Percentiles rank a stretch among this genome's conserved stretches.
Evolutionary conservation across 352 stramenopile genomes (phyloP).

Genomic region (Pythium aristosporum): DNA sequence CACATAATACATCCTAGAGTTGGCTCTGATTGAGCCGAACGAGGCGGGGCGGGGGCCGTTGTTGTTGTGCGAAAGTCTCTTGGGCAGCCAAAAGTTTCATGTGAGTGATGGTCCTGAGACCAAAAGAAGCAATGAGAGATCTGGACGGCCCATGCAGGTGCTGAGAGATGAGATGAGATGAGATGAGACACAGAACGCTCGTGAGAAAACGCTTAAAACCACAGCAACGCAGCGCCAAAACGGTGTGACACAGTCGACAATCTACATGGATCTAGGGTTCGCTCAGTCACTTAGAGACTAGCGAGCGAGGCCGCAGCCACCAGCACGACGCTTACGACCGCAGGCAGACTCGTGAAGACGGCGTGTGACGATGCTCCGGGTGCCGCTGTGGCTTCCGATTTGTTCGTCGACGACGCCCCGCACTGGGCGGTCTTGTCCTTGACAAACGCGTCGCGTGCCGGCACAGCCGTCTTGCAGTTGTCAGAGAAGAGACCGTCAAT

Average conservation of each 20-base stretch:
- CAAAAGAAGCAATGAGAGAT: no score
- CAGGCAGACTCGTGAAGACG: neutral
- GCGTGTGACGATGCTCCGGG: neutral
- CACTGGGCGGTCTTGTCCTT: neutral
- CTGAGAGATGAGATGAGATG: neutral
- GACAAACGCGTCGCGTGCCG: conserved; percentile 13
- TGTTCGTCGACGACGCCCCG: neutral
- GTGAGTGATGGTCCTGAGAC: neutral
- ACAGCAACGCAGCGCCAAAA: no score
- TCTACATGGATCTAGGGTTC: no score
- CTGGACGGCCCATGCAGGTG: no score
- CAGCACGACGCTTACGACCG: neutral
- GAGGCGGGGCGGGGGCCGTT: no score
- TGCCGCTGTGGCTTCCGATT: neutral
- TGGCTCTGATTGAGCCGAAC: no score
- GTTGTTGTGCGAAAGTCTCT: no score
- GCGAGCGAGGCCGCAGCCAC: neutral
- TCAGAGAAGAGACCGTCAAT: conserved; percentile 63
- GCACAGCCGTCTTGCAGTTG: conserved; percentile 31
- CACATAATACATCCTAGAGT: no score
- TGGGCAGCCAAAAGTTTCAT: no score
- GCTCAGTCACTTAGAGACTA: neutral
- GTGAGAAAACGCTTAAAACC: neutral
- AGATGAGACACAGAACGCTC: neutral
- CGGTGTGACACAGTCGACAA: no score